Evolutionary conservation across 2,329 filamentous ascomycete genomes (phyloP).

Genomic region (Davidsoniella virescens): DNA sequence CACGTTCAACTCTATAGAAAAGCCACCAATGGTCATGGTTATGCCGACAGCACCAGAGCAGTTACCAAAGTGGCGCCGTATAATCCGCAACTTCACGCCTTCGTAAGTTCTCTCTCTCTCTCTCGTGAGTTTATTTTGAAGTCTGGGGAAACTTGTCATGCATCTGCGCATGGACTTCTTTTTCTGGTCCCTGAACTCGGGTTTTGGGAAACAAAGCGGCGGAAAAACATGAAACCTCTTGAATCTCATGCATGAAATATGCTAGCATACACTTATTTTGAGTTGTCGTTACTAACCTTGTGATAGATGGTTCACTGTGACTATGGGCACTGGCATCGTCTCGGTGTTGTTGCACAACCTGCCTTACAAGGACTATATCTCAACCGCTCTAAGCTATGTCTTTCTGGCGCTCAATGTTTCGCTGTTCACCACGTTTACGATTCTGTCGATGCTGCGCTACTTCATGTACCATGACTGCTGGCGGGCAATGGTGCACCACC

Average conservation of each 20-base stretch:
- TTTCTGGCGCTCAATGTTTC: conserved; percentile 44
- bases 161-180: background rate
- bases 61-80: conserved; percentile 23
- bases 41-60: background rate
- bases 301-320: conserved; percentile 39
- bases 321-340: conserved; percentile 54
- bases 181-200: background rate
- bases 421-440: conserved; percentile 38
- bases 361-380: conserved; percentile 40
- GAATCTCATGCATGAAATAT: background rate
- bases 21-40: background rate
- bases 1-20: background rate
- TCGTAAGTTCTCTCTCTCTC: conserved; percentile 30
- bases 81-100: conserved; percentile 37
- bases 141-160: too few relatives aligned
- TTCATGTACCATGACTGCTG: conserved; percentile 50
- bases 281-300: too few relatives aligned
- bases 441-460: conserved; percentile 44
- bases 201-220: background rate
- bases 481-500: conserved; percentile 49
- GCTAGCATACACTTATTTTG: background rate
- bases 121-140: background rate
- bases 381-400: conserved; percentile 40
- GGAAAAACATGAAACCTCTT: background rate
- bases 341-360: conserved; percentile 45